These are phyloP conservation scores for Puya raimondii DNA, from an alignment of 176 grass and related monocot genomes.

Conservation along the genomic window DNA sequence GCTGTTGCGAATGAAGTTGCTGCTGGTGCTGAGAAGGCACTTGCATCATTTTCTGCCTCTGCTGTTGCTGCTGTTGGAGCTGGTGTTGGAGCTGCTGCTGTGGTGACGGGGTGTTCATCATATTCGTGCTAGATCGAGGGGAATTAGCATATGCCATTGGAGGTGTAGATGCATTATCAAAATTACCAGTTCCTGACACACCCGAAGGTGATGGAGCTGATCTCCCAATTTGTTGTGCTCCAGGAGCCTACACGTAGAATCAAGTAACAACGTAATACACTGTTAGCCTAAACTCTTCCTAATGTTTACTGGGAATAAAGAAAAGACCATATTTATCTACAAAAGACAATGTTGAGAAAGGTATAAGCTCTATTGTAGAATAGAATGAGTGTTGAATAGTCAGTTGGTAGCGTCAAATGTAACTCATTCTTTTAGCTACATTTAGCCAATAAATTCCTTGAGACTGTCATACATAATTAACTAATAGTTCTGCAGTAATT, in stretches of 20 bases:
- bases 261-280: no score
- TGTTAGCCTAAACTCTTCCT: no score
- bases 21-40: conserved; percentile 54
- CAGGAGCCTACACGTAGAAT: conserved; percentile 39
- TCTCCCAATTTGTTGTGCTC: conserved; percentile 60
- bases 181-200: conserved; percentile 44
- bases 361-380: no score
- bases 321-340: no score
- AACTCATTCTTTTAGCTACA: no score
- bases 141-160: conserved; percentile 89
- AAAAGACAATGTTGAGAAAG: no score
- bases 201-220: conserved; percentile 70
- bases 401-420: no score
- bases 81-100: conserved; percentile 82
- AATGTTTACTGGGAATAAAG: no score
- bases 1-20: conserved; percentile 60
- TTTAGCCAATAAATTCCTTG: no score
- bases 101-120: conserved; percentile 75
- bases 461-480: no score
- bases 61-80: conserved; percentile 34
- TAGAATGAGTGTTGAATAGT: no score
- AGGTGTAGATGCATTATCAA: conserved; percentile 84
- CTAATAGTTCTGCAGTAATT: no score
- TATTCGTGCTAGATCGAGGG: conserved; percentile 75
- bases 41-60: conserved; percentile 57